Base-by-base conservation (phyloP, 129 eudicot species). In the Saposhnikovia divaricata region DNA sequence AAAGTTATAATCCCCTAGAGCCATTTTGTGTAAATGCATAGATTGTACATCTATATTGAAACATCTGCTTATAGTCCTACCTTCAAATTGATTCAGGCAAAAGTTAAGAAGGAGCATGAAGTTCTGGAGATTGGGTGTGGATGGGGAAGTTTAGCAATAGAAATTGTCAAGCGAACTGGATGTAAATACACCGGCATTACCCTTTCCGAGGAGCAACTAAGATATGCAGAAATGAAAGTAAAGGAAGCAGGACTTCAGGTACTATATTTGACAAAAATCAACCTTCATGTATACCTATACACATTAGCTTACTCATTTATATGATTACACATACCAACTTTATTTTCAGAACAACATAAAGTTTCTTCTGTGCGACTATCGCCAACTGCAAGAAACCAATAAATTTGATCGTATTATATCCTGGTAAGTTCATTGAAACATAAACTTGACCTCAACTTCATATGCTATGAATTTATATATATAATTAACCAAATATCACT, bases 181-280 rank as follows among this genome's bases (percentile, higher is more conserved):
- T 95, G 99, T 80, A 90, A 84, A 82, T 95, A 95, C 75, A 95
- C 99, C 4, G 99, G 99, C n/a, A 95, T 95, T 76, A 95, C 97
- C 59, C 80, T 95, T 31, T 92, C 99, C 5, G 89, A 87, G 82
- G 87, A 95, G 83, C 99, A 95, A 77, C 89, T 92, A 9, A 84
- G 78, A 88, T 90, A 85, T 84, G 99, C 97, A 78, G 88, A 95
- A 85, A 43, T 76, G 16, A 92, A 86, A 84, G 97, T 90, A 43
- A 90, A 92, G 82, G 91, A 95, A 85, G 97, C 87, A 44, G 99
- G 96, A 16, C 90, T 95, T 46, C 93, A 95, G 92, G 98, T 93
- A 82, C 13, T 37, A 7, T 28, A 4, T 50, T 39, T 78, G 3
- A 25, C n/a, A 13, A 39, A 38, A 47, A 27, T 5, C 9, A 66